Conservation (phyloP, 495 filamentous ascomycete species). For the Melanomma pulvis-pyrius region DNA sequence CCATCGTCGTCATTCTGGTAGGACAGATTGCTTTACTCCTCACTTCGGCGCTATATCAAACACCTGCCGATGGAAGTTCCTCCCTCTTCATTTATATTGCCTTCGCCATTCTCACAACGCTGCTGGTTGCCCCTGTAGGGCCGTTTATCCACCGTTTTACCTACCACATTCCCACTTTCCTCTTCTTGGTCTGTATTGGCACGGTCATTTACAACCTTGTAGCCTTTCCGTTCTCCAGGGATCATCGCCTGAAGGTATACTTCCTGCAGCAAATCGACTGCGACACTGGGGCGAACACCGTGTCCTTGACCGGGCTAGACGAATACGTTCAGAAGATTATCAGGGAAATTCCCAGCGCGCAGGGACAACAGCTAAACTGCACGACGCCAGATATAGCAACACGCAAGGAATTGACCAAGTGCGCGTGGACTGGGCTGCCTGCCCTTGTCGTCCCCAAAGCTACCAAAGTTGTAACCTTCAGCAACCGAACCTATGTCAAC, state of each 20-base stretch:
- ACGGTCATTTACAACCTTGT: constrained; percentile 85
- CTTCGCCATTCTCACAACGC: constrained; percentile 65
- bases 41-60: constrained; percentile 73
- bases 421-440: constrained; percentile 65
- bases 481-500: constrained; percentile 29
- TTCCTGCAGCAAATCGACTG: constrained; percentile 84
- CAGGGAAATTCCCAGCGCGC: constrained; percentile 68
- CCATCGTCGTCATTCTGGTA: constrained; percentile 72
- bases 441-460: constrained; percentile 51
- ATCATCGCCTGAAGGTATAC: constrained; percentile 79
- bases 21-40: constrained; percentile 76
- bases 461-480: constrained; percentile 1
- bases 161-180: constrained; percentile 75
- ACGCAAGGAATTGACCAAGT: constrained; percentile 58
- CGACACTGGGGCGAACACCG: constrained; percentile 67
- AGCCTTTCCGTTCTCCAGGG: constrained; percentile 84
- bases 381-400: constrained; percentile 35
- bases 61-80: constrained; percentile 62
- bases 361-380: constrained; percentile 63
- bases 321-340: constrained; percentile 71
- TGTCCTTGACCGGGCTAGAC: constrained; percentile 71
- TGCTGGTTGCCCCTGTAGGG: constrained; percentile 75
- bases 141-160: constrained; percentile 88
- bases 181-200: constrained; percentile 71
- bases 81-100: constrained; percentile 63